Conservation (phyloP, 192 early-diverging fungal species). For the Coemansia sp. region DNA sequence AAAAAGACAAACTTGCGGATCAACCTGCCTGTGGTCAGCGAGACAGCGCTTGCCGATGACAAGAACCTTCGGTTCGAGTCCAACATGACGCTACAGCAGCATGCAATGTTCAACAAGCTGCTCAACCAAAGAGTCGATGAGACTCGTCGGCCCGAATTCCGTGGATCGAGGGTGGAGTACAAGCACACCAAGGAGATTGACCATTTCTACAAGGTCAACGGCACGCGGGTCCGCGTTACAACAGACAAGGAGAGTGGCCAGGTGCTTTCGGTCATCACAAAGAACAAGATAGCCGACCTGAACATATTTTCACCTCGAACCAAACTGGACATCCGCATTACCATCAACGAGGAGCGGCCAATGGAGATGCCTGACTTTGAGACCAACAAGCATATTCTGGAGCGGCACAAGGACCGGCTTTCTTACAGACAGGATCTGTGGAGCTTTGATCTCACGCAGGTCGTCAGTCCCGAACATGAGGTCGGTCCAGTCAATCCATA, state of each 20-base stretch:
- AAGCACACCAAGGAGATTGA: slow-evolving; percentile 75
- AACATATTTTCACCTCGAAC: slow-evolving; percentile 82
- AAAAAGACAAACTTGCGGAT: slow-evolving; percentile 62
- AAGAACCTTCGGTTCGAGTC: slow-evolving; percentile 67
- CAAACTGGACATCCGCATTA: slow-evolving; percentile 82
- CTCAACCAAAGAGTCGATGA: slow-evolving; percentile 73
- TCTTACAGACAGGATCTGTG: slow-evolving; percentile 83
- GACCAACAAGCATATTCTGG: slow-evolving; percentile 49
- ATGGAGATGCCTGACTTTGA: slow-evolving; percentile 51
- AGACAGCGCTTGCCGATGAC: slow-evolving; percentile 55
- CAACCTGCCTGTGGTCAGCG: slow-evolving; percentile 62
- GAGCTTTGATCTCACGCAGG: slow-evolving; percentile 87
- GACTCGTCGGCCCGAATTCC: slow-evolving; percentile 46
- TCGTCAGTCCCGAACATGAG: slow-evolving; percentile 55
- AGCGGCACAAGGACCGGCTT: slow-evolving; percentile 85
- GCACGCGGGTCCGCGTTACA: slow-evolving; percentile 63
- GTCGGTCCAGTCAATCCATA: slow-evolving; percentile 41
- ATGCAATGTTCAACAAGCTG: slow-evolving; percentile 78
- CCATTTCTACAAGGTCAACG: slow-evolving; percentile 58
- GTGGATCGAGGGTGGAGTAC: slow-evolving; percentile 64
- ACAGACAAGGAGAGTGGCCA: slow-evolving; percentile 62
- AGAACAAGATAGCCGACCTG: slow-evolving; percentile 79
- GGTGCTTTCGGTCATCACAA: slow-evolving; percentile 64
- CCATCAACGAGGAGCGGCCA: slow-evolving; percentile 71
- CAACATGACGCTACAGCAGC: slow-evolving; percentile 84